Base-by-base conservation (phyloP, 371 early-diverging fungal genomes). In the Rhizopus sp. region DNA sequence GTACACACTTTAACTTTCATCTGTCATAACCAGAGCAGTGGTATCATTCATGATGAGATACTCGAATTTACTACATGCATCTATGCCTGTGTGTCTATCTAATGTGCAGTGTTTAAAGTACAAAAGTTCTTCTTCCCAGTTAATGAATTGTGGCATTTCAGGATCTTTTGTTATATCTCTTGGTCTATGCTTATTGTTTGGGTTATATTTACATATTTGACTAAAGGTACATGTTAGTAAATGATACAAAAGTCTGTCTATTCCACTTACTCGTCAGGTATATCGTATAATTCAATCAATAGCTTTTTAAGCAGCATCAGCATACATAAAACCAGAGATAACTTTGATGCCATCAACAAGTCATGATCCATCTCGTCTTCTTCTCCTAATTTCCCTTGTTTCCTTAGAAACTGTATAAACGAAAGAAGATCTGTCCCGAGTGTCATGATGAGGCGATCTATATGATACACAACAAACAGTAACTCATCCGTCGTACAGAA, bases 401-500 rank as follows among this genome's bases (percentile, higher is more conserved):
- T 62, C 39, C 60, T 48, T 3, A 73, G 55, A 17, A 60, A 59
- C 29, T 80, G 77, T 40, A 87, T 53, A 50, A 70, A 69, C 8
- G 81, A 78, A 32, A 82, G 55, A 9, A 84, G 47, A 57, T 79
- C 85, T 45, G 88, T 80, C 30, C 89, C 93, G 1, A 80, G 63
- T 6, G 88, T 83, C 3, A 91, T 86, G 12, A 92, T 74, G 5
- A 87, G 73, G 8, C 88, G 82, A 64, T 88, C 84, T 49, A 89
- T 81, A 42, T 80, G 70, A 63, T 86, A 84, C 4, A 91, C 70
- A 7, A 94, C 76, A 37, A 75, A 73, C 7, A 94, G 64, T 5
- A 93, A 84, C 69, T 97, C 96, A 37, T 94, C 96, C 34, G 84
- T 69, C 17, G 81, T 78, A 55, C 84, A 86, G 57, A 86, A 89